Evolutionary conservation across 805 yeast genomes (phyloP), one percentile per base, ranked within the genome.

Genomic region (Metschnikowia cubensis): DNA sequence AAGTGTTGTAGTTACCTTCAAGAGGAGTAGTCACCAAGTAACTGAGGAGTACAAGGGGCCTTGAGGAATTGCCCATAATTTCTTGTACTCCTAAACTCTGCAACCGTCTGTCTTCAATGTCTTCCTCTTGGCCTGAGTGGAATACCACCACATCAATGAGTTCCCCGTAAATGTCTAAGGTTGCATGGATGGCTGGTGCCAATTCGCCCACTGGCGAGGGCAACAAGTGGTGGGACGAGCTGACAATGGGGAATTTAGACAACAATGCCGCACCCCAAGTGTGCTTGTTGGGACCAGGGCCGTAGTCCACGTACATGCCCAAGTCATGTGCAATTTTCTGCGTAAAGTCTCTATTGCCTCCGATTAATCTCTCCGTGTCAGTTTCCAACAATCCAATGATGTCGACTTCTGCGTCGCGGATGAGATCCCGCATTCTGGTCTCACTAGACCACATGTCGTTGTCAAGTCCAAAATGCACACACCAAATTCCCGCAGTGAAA

Each of bases 81-180:
- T 82, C 83, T 32, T 86, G 79, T 40, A 94, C 76, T 2, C 82
- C 87, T 53, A 82, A 75, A 59, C 92, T 82, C 71, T 94, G 99
- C 58, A 89, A 73, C 58, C 94, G 75, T 61, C 99, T 81, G 68
- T 94, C 99, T 65, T 90, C 96, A 3, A 75, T 90, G 65, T 94
- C 99, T 73, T 94, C 98, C 67, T 94, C 98, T 71, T 94, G 99
- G 3, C 99, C 99, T 41, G 94, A 83, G 67, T 94, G 99, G 87
- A 94, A 94, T 21, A 94, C 99, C 50, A 94, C 92, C 21, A 94
- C 88, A 66, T 94, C 99, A 5, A 94, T 87, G 18, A 75, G 65
- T 60, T 84, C 85, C 11, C 97, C 96, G 68, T 90, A 91, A 35
- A 94, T 87, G 58, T 90, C 92, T 54, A 94, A 73, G 1, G 97